Conservation (phyloP, 2,329 filamentous ascomycete genomes). For the Diaporthe capsici region DNA sequence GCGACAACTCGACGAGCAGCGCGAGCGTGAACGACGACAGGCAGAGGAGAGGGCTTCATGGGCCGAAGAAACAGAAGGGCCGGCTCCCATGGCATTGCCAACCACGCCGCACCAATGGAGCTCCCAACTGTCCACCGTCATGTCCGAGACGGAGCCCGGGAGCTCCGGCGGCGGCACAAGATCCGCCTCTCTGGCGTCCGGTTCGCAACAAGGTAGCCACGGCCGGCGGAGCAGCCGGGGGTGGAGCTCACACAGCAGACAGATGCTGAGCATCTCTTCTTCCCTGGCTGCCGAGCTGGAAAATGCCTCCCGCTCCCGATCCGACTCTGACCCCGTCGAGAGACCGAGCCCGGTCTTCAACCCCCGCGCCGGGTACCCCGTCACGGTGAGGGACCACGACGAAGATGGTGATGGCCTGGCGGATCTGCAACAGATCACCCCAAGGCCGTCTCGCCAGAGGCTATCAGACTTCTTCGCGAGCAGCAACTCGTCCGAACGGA, state of each 20-base stretch:
- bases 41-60: constrained; percentile 38
- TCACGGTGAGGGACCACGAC: constrained; percentile 69
- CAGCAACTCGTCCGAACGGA: constrained; percentile 60
- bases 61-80: constrained; percentile 45
- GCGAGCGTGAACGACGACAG: constrained; percentile 36
- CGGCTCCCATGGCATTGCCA: constrained; percentile 58
- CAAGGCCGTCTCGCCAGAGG: constrained; percentile 67
- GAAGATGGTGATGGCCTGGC: constrained; percentile 76
- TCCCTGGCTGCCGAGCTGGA: constrained; percentile 63
- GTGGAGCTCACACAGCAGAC: constrained; percentile 64
- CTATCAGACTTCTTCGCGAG: constrained; percentile 66
- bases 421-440: constrained; percentile 68
- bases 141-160: constrained; percentile 71
- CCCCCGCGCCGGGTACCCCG: constrained; percentile 49
- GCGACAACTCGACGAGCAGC: constrained; percentile 41
- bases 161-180: constrained; percentile 65
- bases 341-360: constrained; percentile 60
- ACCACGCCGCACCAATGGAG: constrained; percentile 72
- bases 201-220: constrained; percentile 43
- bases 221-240: constrained; percentile 63
- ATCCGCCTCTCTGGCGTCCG: constrained; percentile 60
- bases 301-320: constrained; percentile 54
- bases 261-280: constrained; percentile 71
- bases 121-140: constrained; percentile 74
- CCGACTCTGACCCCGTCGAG: constrained; percentile 63